Evolutionary conservation across 768 basidiomycete species (phyloP), one percentile per base, ranked within the genome.

Genomic region (Cystobasidiopsis lactophilus): DNA sequence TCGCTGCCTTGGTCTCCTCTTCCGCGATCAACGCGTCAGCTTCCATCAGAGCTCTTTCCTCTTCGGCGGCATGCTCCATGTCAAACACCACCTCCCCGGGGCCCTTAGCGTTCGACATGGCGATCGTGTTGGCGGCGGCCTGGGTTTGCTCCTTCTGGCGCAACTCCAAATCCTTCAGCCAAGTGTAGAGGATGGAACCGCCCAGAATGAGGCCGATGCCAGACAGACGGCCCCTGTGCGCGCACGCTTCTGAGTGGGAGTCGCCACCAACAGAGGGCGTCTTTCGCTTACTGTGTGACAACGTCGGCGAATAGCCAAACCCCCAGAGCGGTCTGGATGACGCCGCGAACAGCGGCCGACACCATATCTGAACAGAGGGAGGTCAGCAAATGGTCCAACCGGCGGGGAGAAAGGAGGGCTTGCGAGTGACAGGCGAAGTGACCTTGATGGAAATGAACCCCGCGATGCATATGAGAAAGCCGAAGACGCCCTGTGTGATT

Each of bases 391-490:
- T n/a, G n/a, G n/a, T n/a, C n/a, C n/a, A n/a, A n/a, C n/a, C n/a
- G n/a, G n/a, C n/a, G n/a, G n/a, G n/a, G n/a, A n/a, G n/a, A n/a
- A n/a, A n/a, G n/a, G n/a, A n/a, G n/a, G n/a, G n/a, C n/a, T n/a
- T n/a, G n/a, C n/a, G 45, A 9, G 45, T 47, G 14, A 93, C 86
- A 14, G 89, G 89, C 1, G 88, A 93, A 9, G 89, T 95, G 57
- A 93, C 82, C 66, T 95, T 47, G 45, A 47, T 47, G 23, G 83
- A 86, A 26, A 95, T 72, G 55, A 88, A 69, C 57, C 83, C 84
- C 7, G 89, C 88, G 51, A 95, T 75, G 68, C 82, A 85, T 77
- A 95, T 93, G 60, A 89, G 68, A 73, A 93, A 95, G 10, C 89
- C 89, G 48, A 91, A 69, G 18, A 74, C 69, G 31, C 88, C 86